Evolutionary conservation across 192 early-diverging fungal genomes (phyloP).

Genomic region (Kappamyces sp.): DNA sequence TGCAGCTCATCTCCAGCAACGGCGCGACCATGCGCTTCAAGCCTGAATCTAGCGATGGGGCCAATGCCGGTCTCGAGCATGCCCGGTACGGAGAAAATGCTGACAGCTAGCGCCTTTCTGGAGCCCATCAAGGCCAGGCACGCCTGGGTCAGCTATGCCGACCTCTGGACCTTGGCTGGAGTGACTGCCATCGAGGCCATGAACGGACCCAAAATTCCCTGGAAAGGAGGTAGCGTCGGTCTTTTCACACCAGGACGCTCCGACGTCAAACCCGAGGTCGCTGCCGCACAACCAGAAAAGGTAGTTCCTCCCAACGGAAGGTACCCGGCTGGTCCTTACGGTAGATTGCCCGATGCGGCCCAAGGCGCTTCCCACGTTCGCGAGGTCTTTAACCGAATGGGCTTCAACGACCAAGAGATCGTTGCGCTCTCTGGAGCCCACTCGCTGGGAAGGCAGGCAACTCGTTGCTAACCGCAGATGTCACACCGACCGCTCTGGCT

Average conservation of each 20-base stretch:
- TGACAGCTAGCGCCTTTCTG: conserved; percentile 28
- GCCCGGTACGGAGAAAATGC: conserved; percentile 20
- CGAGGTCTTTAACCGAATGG: conserved; percentile 48
- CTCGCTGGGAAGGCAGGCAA: conserved; percentile 41
- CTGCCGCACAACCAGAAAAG: conserved; percentile 19
- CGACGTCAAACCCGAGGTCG: conserved; percentile 45
- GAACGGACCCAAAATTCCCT: conserved; percentile 63
- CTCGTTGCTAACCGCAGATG: conserved; percentile 59
- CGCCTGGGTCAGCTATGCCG: conserved; percentile 62
- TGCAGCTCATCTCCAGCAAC: not conserved
- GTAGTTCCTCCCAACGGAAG: conserved; percentile 61
- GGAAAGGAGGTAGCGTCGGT: conserved; percentile 43
- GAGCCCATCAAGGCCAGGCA: conserved; percentile 62
- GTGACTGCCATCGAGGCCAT: conserved; percentile 63
- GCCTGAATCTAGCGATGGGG: conserved; percentile 58
- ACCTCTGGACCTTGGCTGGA: conserved; percentile 73
- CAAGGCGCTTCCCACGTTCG: conserved; percentile 30
- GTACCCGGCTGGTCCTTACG: conserved; percentile 57
- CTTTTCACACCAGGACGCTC: conserved; percentile 31
- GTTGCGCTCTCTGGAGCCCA: conserved; percentile 66
- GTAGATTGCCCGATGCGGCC: conserved; percentile 21
- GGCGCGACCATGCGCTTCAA: conserved; percentile 66
- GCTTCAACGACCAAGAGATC: conserved; percentile 62
- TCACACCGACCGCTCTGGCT: conserved; percentile 48
- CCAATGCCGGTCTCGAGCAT: conserved; percentile 56